These are phyloP conservation scores for Corynespora cassiicola DNA, from an alignment of 2,329 filamentous ascomycete genomes.

Conservation along the genomic window DNA sequence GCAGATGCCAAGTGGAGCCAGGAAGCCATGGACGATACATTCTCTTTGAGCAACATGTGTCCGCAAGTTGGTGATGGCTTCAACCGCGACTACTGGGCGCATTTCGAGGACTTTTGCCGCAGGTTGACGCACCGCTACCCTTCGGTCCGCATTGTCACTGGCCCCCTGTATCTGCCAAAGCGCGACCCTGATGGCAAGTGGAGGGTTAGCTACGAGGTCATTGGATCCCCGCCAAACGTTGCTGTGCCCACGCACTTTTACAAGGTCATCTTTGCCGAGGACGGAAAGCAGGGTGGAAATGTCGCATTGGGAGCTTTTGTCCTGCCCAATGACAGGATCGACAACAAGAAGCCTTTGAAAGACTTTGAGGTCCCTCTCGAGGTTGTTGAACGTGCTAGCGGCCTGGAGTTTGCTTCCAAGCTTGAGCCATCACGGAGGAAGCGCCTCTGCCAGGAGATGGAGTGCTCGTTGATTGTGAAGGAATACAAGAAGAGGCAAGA, in stretches of 20 bases:
- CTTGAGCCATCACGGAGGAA: slow-evolving; percentile 76
- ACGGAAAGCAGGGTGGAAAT: slow-evolving; percentile 66
- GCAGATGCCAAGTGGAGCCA: slow-evolving; percentile 97
- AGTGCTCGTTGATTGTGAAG: slow-evolving; percentile 80
- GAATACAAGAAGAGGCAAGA: slow-evolving; percentile 73
- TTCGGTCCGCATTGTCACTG: slow-evolving; percentile 88
- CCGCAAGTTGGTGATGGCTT: slow-evolving; percentile 98
- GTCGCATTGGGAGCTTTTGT: slow-evolving; percentile 95
- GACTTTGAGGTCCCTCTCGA: slow-evolving; percentile 97
- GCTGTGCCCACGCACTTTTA: slow-evolving; percentile 99
- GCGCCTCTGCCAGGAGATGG: slow-evolving; percentile 84
- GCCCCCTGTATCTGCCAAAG: slow-evolving; percentile 89
- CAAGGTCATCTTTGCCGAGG: slow-evolving; percentile 97
- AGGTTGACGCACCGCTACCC: slow-evolving; percentile 82
- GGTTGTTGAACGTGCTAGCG: slow-evolving; percentile 88
- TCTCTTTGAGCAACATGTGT: slow-evolving; percentile 94
- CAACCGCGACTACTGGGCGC: slow-evolving; percentile 99
- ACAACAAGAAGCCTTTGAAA: slow-evolving; percentile 82
- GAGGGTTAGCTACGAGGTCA: slow-evolving; percentile 94
- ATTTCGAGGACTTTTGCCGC: slow-evolving; percentile 97
- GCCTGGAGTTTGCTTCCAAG: slow-evolving; percentile 86
- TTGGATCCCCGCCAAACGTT: slow-evolving; percentile 90
- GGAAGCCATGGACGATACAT: slow-evolving; percentile 92
- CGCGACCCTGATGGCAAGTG: slow-evolving; percentile 91
- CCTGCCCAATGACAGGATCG: slow-evolving; percentile 86